These are phyloP conservation scores for Pythium scleroteichum DNA, from an alignment of 352 stramenopile genomes.

Conservation along the genomic window DNA sequence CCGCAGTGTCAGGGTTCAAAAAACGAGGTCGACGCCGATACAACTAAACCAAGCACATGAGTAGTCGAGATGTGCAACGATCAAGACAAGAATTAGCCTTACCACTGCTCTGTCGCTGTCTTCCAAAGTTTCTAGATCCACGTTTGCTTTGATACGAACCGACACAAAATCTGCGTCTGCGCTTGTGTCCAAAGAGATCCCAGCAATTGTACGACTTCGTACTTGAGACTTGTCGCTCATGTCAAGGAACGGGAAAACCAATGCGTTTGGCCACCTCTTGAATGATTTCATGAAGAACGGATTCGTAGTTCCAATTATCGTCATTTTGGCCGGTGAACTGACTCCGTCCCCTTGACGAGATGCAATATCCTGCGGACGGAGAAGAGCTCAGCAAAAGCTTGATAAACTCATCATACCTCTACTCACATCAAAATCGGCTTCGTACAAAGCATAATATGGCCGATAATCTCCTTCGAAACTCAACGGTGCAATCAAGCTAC, in stretches of 20 bases:
- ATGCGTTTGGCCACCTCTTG: conserved; percentile 76
- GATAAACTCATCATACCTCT: not conserved
- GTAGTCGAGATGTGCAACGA: not conserved
- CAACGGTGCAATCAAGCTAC: conserved; percentile 80
- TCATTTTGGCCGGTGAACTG: conserved; percentile 48
- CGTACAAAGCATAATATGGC: conserved; percentile 87
- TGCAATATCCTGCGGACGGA: conserved; percentile 40
- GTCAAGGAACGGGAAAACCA: conserved; percentile 74
- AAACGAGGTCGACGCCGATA: conserved; percentile 61
- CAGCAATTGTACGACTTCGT: conserved; percentile 9
- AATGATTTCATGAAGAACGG: conserved; percentile 89
- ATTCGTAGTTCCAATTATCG: conserved; percentile 82
- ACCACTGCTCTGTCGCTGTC: conserved; percentile 43
- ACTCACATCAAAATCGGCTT: conserved; percentile 81
- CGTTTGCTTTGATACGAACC: conserved; percentile 56
- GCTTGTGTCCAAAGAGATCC: conserved; percentile 1
- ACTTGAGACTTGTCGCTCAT: conserved; percentile 30
- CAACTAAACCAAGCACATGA: conserved; percentile 25
- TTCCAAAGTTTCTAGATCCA: conserved; percentile 42
- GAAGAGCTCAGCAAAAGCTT: not conserved
- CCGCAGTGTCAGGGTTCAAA: conserved; percentile 50
- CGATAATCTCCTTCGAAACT: conserved; percentile 80
- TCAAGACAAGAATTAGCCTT: conserved; percentile 5
- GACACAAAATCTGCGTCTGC: conserved; percentile 38
- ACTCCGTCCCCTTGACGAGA: conserved; percentile 54